Percentiles rank a stretch among this genome's conserved stretches.
phyloP scores from a whole-genome alignment of 202 grass and related monocot genomes.

The Setaria viridis region DNA sequence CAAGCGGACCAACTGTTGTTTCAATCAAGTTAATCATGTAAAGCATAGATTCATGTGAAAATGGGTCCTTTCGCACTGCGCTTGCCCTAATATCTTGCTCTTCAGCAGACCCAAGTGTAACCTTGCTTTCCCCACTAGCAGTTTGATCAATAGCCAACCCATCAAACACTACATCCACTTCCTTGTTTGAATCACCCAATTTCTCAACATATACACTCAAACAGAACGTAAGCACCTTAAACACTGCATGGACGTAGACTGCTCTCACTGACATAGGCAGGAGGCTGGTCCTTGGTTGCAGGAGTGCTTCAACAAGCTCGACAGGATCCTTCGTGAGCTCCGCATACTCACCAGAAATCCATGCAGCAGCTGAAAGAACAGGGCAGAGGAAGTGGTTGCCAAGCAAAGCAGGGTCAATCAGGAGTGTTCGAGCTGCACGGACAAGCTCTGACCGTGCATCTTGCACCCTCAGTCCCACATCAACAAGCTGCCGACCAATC shows the following conservation, averaged over 20 bases:
- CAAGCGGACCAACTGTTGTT: slow-evolving; percentile 63
- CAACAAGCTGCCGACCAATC: slow-evolving; percentile 83
- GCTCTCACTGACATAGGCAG: slow-evolving; percentile 70
- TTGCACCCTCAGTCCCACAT: slow-evolving; percentile 83
- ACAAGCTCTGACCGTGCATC: slow-evolving; percentile 81
- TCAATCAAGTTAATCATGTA: slow-evolving; percentile 76
- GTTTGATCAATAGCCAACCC: slow-evolving; percentile 37
- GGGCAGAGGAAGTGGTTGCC: slow-evolving; percentile 75
- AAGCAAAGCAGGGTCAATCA: slow-evolving; percentile 87
- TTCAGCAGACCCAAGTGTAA: slow-evolving; percentile 39
- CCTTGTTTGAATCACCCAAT: slow-evolving; percentile 36
- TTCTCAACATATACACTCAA: slow-evolving; percentile 64
- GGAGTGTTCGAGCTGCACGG: slow-evolving; percentile 62
- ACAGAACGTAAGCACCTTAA: slow-evolving; percentile 77
- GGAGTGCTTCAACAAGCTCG: slow-evolving; percentile 89
- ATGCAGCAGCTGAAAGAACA: slow-evolving; percentile 82
- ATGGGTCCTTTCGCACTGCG: slow-evolving; percentile 43
- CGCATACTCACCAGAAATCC: slow-evolving; percentile 87
- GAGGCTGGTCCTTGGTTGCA: slow-evolving; percentile 85
- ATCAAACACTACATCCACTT: slow-evolving; percentile 22
- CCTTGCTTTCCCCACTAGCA: slow-evolving; percentile 29
- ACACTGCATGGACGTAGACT: slow-evolving; percentile 77
- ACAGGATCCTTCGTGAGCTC: slow-evolving; percentile 70
- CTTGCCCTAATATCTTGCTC: slow-evolving; percentile 20
- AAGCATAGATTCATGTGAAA: slow-evolving; percentile 55